phyloP scores from a whole-genome alignment of 2,329 filamentous ascomycete genomes.

The Huntiella moniliformis region DNA sequence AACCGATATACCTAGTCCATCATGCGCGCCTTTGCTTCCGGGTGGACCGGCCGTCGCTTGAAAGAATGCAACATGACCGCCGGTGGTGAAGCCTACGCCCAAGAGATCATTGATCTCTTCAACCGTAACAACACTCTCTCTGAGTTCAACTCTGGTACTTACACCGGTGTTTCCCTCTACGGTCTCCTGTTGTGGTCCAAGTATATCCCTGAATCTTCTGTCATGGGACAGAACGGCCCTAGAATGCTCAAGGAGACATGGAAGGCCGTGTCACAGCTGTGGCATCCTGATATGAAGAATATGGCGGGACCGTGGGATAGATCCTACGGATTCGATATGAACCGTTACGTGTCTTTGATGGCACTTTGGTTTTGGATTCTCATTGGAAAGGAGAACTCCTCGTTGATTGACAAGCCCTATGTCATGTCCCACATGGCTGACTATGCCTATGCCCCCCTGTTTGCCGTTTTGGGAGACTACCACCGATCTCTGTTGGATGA shows the following conservation, averaged over 20 bases:
- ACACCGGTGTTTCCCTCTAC: conserved; percentile 41
- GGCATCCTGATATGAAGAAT: conserved; percentile 39
- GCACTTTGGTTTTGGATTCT: conserved; percentile 40
- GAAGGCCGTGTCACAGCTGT: conserved; percentile 31
- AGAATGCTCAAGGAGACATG: conserved; percentile 35
- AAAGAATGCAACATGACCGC: conserved; percentile 39
- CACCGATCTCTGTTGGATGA: conserved; percentile 29
- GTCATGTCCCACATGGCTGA: conserved; percentile 41
- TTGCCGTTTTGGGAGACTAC: conserved; percentile 33
- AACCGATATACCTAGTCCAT: conserved; percentile 21
- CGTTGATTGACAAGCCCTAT: conserved; percentile 23
- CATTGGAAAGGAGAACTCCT: conserved; percentile 28
- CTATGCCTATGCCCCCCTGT: conserved; percentile 36
- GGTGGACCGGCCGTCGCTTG: conserved; percentile 36
- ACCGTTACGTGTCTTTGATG: conserved; percentile 35
- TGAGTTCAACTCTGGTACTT: conserved; percentile 45
- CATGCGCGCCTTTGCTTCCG: conserved; percentile 42
- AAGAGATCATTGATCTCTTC: conserved; percentile 38
- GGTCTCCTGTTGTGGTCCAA: conserved; percentile 40
- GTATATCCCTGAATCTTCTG: conserved; percentile 33
- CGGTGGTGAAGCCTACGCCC: conserved; percentile 35
- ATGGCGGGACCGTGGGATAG: conserved; percentile 47
- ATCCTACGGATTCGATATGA: conserved; percentile 45
- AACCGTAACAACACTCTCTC: conserved; percentile 35
- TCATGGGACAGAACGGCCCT: conserved; percentile 32